Percentiles rank a stretch among this genome's conserved stretches.
Evolutionary conservation across 2,329 filamentous ascomycete species (phyloP).

Genomic region (Alternaria viburni): DNA sequence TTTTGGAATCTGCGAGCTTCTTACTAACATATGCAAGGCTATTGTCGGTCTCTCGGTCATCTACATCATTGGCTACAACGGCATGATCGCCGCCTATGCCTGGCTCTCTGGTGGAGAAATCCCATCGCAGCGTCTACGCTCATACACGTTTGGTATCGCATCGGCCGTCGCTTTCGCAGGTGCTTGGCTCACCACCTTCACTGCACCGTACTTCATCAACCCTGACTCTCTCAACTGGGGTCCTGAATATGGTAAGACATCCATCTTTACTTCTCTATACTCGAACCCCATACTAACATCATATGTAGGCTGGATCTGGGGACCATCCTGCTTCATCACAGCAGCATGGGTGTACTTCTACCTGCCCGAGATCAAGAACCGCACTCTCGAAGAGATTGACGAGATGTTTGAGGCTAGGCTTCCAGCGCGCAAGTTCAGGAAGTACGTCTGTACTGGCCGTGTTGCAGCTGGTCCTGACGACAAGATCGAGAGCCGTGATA

Average conservation of each 20-base stretch:
- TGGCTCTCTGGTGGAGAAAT: slow-evolving; percentile 66
- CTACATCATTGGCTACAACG: slow-evolving; percentile 62
- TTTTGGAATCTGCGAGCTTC: neutral
- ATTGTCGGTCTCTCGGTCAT: slow-evolving; percentile 62
- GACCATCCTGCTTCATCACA: slow-evolving; percentile 48
- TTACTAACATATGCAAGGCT: slow-evolving; percentile 25
- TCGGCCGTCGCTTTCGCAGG: slow-evolving; percentile 62
- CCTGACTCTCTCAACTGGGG: slow-evolving; percentile 62
- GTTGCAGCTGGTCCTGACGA: slow-evolving; percentile 18
- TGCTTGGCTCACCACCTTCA: slow-evolving; percentile 64
- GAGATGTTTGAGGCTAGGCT: slow-evolving; percentile 43
- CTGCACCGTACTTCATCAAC: slow-evolving; percentile 67
- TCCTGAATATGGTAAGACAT: slow-evolving; percentile 56
- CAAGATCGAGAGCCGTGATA: slow-evolving; percentile 15
- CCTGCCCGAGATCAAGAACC: slow-evolving; percentile 50
- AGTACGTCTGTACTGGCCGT: slow-evolving; percentile 37
- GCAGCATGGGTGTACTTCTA: slow-evolving; percentile 42
- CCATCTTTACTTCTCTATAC: too few species aligned
- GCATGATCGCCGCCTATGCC: slow-evolving; percentile 62
- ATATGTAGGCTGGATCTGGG: slow-evolving; percentile 41
- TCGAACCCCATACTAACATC: neutral
- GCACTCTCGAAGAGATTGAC: slow-evolving; percentile 42
- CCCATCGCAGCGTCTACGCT: slow-evolving; percentile 63
- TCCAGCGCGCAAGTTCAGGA: slow-evolving; percentile 38
- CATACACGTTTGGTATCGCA: slow-evolving; percentile 63